A percentile compares a stretch with the other conserved stretches of the same genome.
phyloP scores from a whole-genome alignment of 257 asterid genomes.

The Euphrasia confusa region DNA sequence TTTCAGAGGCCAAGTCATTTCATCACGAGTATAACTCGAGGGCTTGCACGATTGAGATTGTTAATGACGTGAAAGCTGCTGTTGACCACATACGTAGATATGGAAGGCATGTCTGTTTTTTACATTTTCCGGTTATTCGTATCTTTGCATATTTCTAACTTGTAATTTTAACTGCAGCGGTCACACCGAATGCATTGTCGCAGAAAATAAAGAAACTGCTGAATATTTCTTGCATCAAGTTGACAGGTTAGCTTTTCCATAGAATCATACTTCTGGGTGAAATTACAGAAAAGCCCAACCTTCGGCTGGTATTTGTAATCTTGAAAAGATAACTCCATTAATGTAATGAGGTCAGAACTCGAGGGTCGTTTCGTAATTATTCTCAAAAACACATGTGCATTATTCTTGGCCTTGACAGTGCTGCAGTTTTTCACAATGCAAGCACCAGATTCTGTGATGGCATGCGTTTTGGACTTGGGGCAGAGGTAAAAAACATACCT shows the following conservation, averaged over 20 bases:
- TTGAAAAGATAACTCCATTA: background rate
- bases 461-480: constrained; percentile 1
- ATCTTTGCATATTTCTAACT: background rate
- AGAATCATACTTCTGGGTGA: background rate
- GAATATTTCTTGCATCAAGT: constrained; percentile 55
- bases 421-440: constrained; percentile 93
- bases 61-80: constrained; percentile 87
- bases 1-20: constrained; percentile 28
- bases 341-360: background rate
- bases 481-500: background rate
- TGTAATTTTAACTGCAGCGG: constrained; percentile 47
- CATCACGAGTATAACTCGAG: constrained; percentile 94
- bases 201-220: constrained; percentile 77
- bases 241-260: constrained; percentile 42
- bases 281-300: background rate
- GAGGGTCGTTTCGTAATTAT: background rate
- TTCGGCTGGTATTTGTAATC: too few species aligned
- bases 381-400: constrained; percentile 9
- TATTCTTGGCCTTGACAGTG: constrained; percentile 43
- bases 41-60: constrained; percentile 89
- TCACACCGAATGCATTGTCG: constrained; percentile 81
- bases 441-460: constrained; percentile 42
- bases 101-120: constrained; percentile 62
- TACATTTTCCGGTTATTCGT: background rate
- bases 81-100: constrained; percentile 84